phyloP scores from a whole-genome alignment of 2,329 filamentous ascomycete species.

The Claviceps sp. region DNA sequence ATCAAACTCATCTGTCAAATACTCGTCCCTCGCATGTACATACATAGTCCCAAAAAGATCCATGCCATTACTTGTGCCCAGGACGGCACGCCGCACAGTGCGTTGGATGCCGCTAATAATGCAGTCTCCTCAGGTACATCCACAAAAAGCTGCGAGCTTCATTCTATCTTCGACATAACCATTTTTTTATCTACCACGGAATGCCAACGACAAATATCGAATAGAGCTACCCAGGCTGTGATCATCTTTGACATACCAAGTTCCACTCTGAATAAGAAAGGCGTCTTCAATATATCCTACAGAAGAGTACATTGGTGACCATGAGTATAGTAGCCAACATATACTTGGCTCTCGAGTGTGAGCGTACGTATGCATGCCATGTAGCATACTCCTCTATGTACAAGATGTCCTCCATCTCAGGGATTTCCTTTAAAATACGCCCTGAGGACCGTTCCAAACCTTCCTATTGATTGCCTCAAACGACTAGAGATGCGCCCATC shows the following conservation, averaged over 20 bases:
- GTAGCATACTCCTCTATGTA: background rate
- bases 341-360: background rate
- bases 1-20: too few relatives aligned
- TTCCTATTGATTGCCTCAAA: background rate
- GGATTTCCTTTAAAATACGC: background rate
- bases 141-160: background rate
- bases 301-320: background rate
- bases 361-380: background rate
- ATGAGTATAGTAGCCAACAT: background rate
- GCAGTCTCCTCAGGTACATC: too few relatives aligned
- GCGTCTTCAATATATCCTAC: background rate
- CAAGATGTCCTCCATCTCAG: background rate
- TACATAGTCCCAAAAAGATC: too few relatives aligned
- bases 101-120: too few relatives aligned
- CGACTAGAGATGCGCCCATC: background rate
- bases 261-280: background rate
- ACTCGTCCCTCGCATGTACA: too few relatives aligned
- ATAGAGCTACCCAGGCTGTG: too few relatives aligned
- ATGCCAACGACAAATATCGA: too few relatives aligned
- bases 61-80: too few relatives aligned
- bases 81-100: too few relatives aligned
- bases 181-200: background rate
- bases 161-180: background rate
- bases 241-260: background rate
- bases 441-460: background rate